phyloP scores from a whole-genome alignment of 2,329 filamentous ascomycete genomes.

The Samsoniella hepiali region DNA sequence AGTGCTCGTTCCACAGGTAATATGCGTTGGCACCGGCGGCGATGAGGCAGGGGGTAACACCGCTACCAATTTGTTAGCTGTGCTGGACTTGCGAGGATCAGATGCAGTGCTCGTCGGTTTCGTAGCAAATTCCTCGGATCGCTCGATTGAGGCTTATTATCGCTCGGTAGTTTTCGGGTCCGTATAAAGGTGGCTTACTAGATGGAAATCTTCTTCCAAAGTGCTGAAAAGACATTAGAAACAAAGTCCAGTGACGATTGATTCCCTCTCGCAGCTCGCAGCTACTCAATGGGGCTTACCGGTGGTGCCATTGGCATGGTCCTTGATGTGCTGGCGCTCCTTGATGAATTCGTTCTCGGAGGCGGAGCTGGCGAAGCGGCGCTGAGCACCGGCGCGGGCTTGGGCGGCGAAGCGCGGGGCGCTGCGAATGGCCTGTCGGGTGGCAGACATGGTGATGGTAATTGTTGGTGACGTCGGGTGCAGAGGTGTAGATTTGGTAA shows the following conservation, averaged over 20 bases:
- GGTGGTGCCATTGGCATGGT: conserved; percentile 80
- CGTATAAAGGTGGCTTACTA: conserved; percentile 63
- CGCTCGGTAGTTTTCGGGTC: not conserved
- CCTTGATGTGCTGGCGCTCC: conserved; percentile 85
- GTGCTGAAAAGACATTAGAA: conserved; percentile 56
- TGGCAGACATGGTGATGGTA: conserved; percentile 56
- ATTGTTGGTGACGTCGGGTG: conserved; percentile 25
- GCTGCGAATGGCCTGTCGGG: conserved; percentile 59
- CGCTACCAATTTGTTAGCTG: conserved; percentile 50
- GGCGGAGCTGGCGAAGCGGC: conserved; percentile 67
- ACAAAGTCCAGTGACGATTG: conserved; percentile 22
- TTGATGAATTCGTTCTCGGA: conserved; percentile 91
- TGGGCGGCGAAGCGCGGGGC: conserved; percentile 61
- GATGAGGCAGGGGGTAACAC: conserved; percentile 68
- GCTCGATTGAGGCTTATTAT: conserved; percentile 15
- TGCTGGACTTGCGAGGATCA: conserved; percentile 1
- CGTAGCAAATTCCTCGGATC: conserved; percentile 26
- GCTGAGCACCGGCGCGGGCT: conserved; percentile 60
- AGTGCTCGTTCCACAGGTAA: conserved; percentile 90
- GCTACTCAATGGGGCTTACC: conserved; percentile 53
- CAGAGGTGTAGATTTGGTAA: conserved; percentile 28
- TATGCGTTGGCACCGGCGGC: conserved; percentile 79
- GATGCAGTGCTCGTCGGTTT: not conserved
- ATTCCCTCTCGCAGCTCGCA: not conserved
- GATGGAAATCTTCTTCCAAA: conserved; percentile 94